phyloP scores from a whole-genome alignment of 148 eudicot species.

The Dysphania ambrosioides region DNA sequence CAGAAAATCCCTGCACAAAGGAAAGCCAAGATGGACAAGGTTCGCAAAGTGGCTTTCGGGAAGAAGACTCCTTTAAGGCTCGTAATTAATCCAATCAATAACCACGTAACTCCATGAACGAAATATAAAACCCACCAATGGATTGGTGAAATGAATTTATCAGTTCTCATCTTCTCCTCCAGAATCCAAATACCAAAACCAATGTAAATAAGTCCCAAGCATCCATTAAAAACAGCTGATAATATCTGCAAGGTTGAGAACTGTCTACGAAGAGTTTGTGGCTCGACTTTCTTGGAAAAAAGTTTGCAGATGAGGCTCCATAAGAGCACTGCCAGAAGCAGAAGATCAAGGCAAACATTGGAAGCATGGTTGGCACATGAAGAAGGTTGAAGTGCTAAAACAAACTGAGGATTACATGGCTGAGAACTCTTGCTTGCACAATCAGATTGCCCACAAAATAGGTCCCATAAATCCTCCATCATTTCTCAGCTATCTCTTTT shows the following conservation, averaged over 20 bases:
- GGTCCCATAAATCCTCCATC: constrained; percentile 30
- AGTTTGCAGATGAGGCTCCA: constrained; percentile 35
- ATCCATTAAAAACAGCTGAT: constrained; percentile 54
- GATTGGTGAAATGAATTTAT: no score
- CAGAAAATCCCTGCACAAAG: constrained; percentile 16
- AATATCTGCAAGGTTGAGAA: constrained; percentile 37
- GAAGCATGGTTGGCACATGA: constrained; percentile 74
- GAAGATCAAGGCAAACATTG: constrained; percentile 42
- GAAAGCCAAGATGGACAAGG: constrained; percentile 44
- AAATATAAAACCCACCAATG: constrained; percentile 39
- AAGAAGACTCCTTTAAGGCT: constrained; percentile 45
- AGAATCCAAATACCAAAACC: constrained; percentile 28
- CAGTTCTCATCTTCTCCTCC: constrained; percentile 29
- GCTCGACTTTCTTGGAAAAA: constrained; percentile 24
- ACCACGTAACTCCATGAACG: constrained; percentile 60
- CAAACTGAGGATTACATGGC: constrained; percentile 39
- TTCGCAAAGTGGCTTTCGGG: constrained; percentile 27
- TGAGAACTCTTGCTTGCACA: constrained; percentile 28
- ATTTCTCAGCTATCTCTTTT: neutral
- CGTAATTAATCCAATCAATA: constrained; percentile 40
- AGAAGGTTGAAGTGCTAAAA: constrained; percentile 41
- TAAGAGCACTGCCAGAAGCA: constrained; percentile 47
- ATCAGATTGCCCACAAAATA: constrained; percentile 30
- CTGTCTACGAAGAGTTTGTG: constrained; percentile 11
- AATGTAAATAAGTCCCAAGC: constrained; percentile 37